Base-by-base conservation (phyloP, 208 protist species). In the Leptomonas seymouri region DNA sequence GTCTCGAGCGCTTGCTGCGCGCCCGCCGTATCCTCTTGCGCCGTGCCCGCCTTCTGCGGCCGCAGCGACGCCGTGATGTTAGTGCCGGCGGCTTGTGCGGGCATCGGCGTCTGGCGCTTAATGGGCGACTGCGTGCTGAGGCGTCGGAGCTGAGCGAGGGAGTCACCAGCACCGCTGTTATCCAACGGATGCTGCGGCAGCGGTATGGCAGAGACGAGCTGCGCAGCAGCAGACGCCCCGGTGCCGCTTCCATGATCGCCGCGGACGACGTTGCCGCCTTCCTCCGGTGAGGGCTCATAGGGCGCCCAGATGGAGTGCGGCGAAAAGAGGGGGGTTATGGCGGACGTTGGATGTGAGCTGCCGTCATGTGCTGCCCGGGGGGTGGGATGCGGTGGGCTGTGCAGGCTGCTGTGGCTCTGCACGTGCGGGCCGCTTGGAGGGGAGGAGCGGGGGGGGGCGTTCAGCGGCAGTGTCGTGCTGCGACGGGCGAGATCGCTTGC, bases 381-480 rank as follows among this genome's bases (percentile, higher is more conserved):
- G 34, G 9, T 36, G 1, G 34, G 15, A 12, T 34, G 28, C 1
- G 58, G 28, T 3, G 28, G 27, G 44, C 25, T 51, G 44, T 53
- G 58, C 44, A 63, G 39, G 12, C 58, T 44, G 58, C 27, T 63
- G 44, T 31, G 51, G 58, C 58, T 63, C 23, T 62, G 39, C 39
- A 41, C 56, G 28, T 6, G 16, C 14, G 34, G 34, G 7, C 41
- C 54, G n/a, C 34, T 59, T 5, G 44, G 3, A 6, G 54, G 3
- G 6, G 54, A 41, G 27, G 16, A 8, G 20, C n/a, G 28, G n/a
- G 27, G 20, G 6, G 30, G 5, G 4, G 5, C 54, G 12, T 12
- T 8, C 34, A 45, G 54, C 54, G 34, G 11, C 23, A 31, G n/a
- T 9, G 54, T 45, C 18, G 31, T 16, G 18, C 54, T 31, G 20